phyloP scores from a whole-genome alignment of 805 yeast genomes.

The Sugiyamaella chiloensis region DNA sequence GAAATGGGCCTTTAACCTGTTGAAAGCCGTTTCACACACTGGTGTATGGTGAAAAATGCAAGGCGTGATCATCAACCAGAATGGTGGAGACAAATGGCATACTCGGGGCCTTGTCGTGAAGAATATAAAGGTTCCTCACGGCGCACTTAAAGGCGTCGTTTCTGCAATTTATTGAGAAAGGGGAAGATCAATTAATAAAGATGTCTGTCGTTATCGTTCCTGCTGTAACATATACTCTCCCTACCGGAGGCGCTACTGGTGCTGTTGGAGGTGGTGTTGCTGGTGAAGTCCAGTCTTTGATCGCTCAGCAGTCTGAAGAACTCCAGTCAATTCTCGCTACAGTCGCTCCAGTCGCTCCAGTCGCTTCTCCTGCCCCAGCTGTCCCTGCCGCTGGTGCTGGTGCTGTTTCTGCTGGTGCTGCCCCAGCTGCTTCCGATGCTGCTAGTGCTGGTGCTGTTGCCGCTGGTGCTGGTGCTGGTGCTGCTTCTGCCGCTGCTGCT shows the following conservation, averaged over 20 bases:
- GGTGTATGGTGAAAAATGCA: neutral
- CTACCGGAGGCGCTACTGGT: neutral
- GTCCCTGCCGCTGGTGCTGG: neutral
- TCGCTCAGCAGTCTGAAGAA: neutral
- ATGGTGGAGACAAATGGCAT: neutral
- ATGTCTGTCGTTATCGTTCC: constrained; percentile 4
- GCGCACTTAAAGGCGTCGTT: too few species aligned
- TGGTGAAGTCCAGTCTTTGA: neutral
- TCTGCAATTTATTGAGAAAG: too few species aligned
- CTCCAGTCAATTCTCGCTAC: neutral
- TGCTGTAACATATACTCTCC: neutral
- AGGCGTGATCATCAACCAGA: neutral
- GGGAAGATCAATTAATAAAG: too few species aligned
- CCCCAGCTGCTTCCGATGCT: neutral
- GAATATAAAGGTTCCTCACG: too few species aligned
- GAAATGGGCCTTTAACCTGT: neutral
- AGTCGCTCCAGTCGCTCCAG: neutral
- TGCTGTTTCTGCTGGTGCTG: neutral
- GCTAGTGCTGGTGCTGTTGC: neutral
- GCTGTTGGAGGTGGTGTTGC: neutral
- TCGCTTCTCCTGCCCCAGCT: neutral
- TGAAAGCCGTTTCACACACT: neutral
- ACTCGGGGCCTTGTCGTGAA: too few species aligned
- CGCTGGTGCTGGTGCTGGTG: neutral
- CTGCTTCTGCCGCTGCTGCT: neutral